phyloP scores from a whole-genome alignment of 306 rosid species.

The Alnus glutinosa region DNA sequence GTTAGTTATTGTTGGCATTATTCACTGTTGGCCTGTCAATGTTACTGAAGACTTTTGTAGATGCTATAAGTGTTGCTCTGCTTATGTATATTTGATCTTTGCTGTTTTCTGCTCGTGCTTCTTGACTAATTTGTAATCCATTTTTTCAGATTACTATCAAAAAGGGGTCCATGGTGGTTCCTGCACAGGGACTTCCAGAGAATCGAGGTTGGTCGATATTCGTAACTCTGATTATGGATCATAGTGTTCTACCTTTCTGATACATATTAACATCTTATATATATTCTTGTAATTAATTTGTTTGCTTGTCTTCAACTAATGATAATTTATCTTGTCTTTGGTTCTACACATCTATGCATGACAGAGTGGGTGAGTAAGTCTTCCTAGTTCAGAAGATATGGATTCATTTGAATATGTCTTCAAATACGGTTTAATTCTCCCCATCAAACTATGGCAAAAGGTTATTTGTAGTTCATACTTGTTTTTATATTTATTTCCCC shows the following conservation, averaged over 20 bases:
- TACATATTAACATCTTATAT: neutral
- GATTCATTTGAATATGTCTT: neutral
- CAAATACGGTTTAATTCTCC: neutral
- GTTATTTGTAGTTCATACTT: neutral
- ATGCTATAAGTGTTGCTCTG: neutral
- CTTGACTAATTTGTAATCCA: constrained; percentile 9
- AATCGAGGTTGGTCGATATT: constrained; percentile 48
- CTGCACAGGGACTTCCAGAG: constrained; percentile 54
- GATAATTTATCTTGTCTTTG: neutral
- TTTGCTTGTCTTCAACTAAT: neutral
- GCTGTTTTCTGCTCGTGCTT: constrained; percentile 11
- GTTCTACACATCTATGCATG: neutral
- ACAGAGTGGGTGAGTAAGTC: neutral
- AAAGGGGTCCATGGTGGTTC: constrained; percentile 96
- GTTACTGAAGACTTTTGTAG: neutral
- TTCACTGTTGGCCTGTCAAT: neutral
- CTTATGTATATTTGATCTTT: neutral
- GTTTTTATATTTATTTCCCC: neutral
- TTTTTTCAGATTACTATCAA: constrained; percentile 67
- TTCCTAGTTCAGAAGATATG: neutral
- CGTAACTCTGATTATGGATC: neutral
- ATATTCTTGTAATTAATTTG: neutral
- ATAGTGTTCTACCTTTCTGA: neutral
- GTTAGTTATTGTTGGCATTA: neutral
- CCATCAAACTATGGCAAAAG: neutral